Base-by-base conservation (phyloP, 2,329 filamentous ascomycete genomes). In the Monilinia fructicola region DNA sequence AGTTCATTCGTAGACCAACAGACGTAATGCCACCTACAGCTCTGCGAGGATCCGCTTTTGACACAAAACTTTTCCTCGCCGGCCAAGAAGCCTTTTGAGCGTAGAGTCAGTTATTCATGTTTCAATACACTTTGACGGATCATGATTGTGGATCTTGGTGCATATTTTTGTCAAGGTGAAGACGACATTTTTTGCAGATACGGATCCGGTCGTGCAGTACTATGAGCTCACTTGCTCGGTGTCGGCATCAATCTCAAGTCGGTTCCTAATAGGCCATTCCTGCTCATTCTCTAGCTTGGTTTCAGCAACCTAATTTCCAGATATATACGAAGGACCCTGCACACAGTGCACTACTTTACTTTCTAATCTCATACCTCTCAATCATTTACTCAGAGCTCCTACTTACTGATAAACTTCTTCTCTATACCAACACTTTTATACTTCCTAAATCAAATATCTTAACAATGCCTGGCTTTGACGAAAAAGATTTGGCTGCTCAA, bases 381-480 rank as follows among this genome's bases (percentile, higher is more conserved):
- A 42, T 56, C 38, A 46, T 46, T n/a, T 18, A 6, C 44, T n/a
- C 44, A 5, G n/a, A 21, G 40, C 16, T 16, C 10, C 40, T 16
- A 14, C 16, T 14, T 42, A 2, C 40, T 16, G 40, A 42, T 42
- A 42, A 42, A 5, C 14, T 42, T 42, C 40, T 42, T 16, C 16
- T 42, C 40, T 7, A 16, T 46, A 16, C 21, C 16, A 46, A 46
- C n/a, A 6, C 44, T 48, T 11, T 11, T 10, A 48, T 10, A n/a
- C 44, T 11, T 48, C 3, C 11, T 9, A 48, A 9, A 48, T 12
- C n/a, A 50, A 5, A 26, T 46, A 44, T 55, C 38, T 52, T 56
- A 79, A 85, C 71, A 69, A 88, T 89, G 86, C 81, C 86, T 79
- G 79, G 80, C 71, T 85, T 84, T 74, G 84, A 87, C 69, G 84